Conservation (phyloP, 1,284 basidiomycete species). For the Boletus sp. region DNA sequence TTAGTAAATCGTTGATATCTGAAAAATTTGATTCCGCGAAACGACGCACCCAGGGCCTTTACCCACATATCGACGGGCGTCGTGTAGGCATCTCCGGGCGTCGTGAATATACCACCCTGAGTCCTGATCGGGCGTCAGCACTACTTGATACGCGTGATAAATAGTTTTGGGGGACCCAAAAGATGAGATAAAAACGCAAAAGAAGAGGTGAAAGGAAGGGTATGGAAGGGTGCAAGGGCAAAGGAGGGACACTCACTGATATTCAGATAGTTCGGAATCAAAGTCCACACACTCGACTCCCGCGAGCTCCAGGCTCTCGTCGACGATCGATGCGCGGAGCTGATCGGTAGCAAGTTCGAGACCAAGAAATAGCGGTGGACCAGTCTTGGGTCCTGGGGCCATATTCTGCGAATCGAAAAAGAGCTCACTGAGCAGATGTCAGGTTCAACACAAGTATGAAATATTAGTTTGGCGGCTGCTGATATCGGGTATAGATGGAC, state of each 20-base stretch:
- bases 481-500: constrained; percentile 29
- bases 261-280: constrained; percentile 73
- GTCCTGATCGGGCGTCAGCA: constrained; percentile 47
- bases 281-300: constrained; percentile 77
- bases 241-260: constrained; percentile 54
- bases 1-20: constrained; percentile 28
- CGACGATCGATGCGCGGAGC: constrained; percentile 73
- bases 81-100: constrained; percentile 77
- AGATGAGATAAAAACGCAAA: constrained; percentile 2
- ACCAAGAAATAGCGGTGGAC: constrained; percentile 64
- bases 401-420: constrained; percentile 30
- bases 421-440: constrained; percentile 4
- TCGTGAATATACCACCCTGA: constrained; percentile 79
- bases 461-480: constrained; percentile 21
- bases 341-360: constrained; percentile 79
- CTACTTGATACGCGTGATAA: constrained; percentile 8
- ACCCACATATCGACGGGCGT: constrained; percentile 85
- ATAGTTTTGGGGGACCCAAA: not conserved
- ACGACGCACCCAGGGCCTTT: constrained; percentile 62
- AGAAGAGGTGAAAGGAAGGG: constrained; percentile 1
- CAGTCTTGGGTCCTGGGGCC: constrained; percentile 50
- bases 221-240: constrained; percentile 7
- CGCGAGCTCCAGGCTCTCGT: constrained; percentile 73
- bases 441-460: constrained; percentile 6
- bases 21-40: constrained; percentile 38